These are phyloP conservation scores for Botrytis tulipae DNA, from an alignment of 2,329 filamentous ascomycete species.

Conservation along the genomic window DNA sequence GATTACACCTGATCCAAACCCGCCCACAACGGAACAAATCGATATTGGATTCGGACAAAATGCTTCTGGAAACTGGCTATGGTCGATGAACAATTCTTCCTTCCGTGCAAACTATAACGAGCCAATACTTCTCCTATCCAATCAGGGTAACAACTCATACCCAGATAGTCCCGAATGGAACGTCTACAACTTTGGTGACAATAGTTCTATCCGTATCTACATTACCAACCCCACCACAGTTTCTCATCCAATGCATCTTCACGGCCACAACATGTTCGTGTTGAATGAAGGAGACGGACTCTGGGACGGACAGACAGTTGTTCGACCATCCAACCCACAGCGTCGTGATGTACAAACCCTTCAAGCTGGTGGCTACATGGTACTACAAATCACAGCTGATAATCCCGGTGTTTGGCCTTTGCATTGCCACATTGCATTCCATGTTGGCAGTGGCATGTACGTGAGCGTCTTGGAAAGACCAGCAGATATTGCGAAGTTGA, in stretches of 20 bases:
- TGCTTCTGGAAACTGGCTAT: slow-evolving; percentile 47
- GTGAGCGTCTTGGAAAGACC: slow-evolving; percentile 44
- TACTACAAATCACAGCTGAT: slow-evolving; percentile 47
- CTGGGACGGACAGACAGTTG: slow-evolving; percentile 31
- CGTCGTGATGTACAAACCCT: slow-evolving; percentile 52
- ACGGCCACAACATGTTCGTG: slow-evolving; percentile 71
- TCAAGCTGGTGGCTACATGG: slow-evolving; percentile 43
- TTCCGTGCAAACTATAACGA: slow-evolving; percentile 53
- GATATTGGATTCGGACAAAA: slow-evolving; percentile 48
- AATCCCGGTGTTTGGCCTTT: slow-evolving; percentile 55
- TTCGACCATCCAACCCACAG: slow-evolving; percentile 49
- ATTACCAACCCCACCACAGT: slow-evolving; percentile 50
- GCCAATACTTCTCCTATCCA: slow-evolving; percentile 55
- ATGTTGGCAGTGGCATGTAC: slow-evolving; percentile 45
- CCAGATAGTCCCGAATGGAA: slow-evolving; percentile 50
- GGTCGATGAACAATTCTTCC: slow-evolving; percentile 50
- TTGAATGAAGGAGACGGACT: slow-evolving; percentile 49
- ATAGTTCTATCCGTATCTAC: slow-evolving; percentile 53
- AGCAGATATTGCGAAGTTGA: slow-evolving; percentile 43
- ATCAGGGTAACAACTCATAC: slow-evolving; percentile 52
- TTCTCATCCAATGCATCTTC: slow-evolving; percentile 66
- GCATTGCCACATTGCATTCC: slow-evolving; percentile 52
- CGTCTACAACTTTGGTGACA: slow-evolving; percentile 52
- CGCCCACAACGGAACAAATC: slow-evolving; percentile 28
- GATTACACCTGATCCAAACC: slow-evolving; percentile 27